Base-by-base conservation (phyloP, 768 basidiomycete genomes). In the Lentinula aciculospora region DNA sequence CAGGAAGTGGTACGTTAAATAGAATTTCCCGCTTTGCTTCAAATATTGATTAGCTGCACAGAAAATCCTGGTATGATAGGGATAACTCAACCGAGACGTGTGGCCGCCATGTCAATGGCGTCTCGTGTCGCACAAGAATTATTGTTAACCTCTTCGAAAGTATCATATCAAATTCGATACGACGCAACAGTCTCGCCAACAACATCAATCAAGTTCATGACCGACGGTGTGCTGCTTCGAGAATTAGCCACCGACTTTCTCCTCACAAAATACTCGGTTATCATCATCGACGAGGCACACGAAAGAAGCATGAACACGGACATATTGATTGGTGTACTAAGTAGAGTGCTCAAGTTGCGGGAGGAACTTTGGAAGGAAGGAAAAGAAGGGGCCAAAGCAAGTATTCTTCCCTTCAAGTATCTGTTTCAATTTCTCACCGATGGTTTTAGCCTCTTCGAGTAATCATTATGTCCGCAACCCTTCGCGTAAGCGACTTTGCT, bases 161-260 rank as follows among this genome's bases (percentile, higher is more conserved):
- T 98, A 5, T 96, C 97, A 0, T 95, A 98, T 70, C 95, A 98
- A 69, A 98, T 99, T 60, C 89, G 97, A 60, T 99, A 98, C 67
- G 96, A 98, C 63, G 89, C 93, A 1, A 98, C 94, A 0, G 87
- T 94, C 0, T 94, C 94, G 3, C 79, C 92, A 0, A 79, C 83
- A 21, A 99, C 97, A 1, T 86, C 86, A 7, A 94, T 99, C 76
- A 98, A 98, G 70, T 99, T 98, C 77, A 98, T 98, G 95, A 99
- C 97, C 5, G 97, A 99, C 65, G 97, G 97, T 74, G 94, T 99
- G 27, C 75, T 99, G 32, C 76, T 99, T 15, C 86, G 97, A 56
- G 97, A 99, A 70, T 76, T 98, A 21, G 88, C 93, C 0, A 83
- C 83, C 12, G 95, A 99, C 67, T 97, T 99, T 70, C 70, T 98